Base-by-base conservation (phyloP, 805 yeast species). In the Nakazawaea sp. region DNA sequence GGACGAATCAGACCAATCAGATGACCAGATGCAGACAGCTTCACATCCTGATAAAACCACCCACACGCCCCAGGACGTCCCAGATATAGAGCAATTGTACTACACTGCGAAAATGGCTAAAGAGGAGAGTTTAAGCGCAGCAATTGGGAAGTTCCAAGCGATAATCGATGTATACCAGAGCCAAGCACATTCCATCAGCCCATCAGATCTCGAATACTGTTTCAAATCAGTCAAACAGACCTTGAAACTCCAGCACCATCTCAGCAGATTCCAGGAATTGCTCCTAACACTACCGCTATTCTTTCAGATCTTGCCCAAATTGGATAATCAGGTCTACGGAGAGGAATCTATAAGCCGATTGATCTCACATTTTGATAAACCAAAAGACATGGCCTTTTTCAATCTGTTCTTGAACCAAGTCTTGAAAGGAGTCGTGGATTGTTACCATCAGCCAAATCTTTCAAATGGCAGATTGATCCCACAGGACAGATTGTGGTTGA, bases 401-500 rank as follows among this genome's bases (percentile, higher is more conserved):
- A 41, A 36, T 10, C 9, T 21, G 5, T 38, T 54, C 19, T 55
- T 55, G 31, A 44, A 48, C 30, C 41, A 45, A 33, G 45, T 53
- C 25, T 19, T 45, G 1, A 12, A 37, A 32, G 32, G 34, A n/a
- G 30, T 26, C 12, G 18, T n/a, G 13, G 10, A 38, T 33, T 25
- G 34, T n/a, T 38, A 20, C 8, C 15, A 26, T 9, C 23, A 18
- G n/a, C 15, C 27, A 5, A 15, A 20, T 18, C 16, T 30, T 11
- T n/a, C 37, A 9, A 11, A 37, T 33, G 18, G 27, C 4, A 33
- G 41, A 25, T 12, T 33, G 3, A 38, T 39, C 6, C 40, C 42
- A 15, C 58, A 50, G 25, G 69, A 68, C 24, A 55, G 78, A 25
- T 45, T 75, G 26, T 64, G 69, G 59, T 56, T 76, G 31, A 69